phyloP scores from a whole-genome alignment of 2,329 filamentous ascomycete genomes.

The Cladosporium sp. region DNA sequence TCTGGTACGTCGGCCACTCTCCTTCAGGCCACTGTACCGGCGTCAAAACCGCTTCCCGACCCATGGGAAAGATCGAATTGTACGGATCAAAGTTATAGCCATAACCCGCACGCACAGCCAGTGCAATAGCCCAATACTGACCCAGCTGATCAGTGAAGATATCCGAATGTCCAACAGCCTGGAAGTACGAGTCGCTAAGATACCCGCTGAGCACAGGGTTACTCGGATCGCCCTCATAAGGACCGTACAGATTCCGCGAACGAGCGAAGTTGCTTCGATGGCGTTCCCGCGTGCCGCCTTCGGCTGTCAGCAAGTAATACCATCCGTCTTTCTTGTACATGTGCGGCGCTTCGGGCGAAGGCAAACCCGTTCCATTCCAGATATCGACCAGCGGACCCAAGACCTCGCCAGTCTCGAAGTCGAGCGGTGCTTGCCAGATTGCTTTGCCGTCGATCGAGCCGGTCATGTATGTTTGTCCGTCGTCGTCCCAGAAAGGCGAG shows the following conservation, averaged over 20 bases:
- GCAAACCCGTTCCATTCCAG: constrained; percentile 42
- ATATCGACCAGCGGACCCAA: constrained; percentile 33
- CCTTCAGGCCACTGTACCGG: constrained; percentile 52
- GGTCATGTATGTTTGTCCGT: constrained; percentile 56
- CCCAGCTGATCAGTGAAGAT: constrained; percentile 54
- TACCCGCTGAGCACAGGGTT: constrained; percentile 32
- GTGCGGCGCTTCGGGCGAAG: constrained; percentile 41
- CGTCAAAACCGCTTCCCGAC: constrained; percentile 54
- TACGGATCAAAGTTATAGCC: constrained; percentile 36
- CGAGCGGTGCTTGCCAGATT: constrained; percentile 37
- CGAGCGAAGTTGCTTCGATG: constrained; percentile 43
- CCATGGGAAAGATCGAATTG: constrained; percentile 52
- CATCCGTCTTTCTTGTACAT: constrained; percentile 41
- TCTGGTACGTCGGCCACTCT: constrained; percentile 41
- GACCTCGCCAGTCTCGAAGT: constrained; percentile 39
- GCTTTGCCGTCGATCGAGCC: constrained; percentile 30
- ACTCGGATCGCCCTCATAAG: constrained; percentile 28
- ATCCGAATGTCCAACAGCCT: constrained; percentile 60
- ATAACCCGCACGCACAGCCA: constrained; percentile 50
- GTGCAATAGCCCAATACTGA: constrained; percentile 56
- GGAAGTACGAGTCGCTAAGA: constrained; percentile 38
- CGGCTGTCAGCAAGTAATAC: constrained; percentile 41
- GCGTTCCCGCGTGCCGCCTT: constrained; percentile 44
- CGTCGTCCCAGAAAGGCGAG: constrained; percentile 58
- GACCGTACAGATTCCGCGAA: constrained; percentile 40